These are phyloP conservation scores for Santalum album DNA, from an alignment of 164 flowering plant genomes.

Conservation along the genomic window DNA sequence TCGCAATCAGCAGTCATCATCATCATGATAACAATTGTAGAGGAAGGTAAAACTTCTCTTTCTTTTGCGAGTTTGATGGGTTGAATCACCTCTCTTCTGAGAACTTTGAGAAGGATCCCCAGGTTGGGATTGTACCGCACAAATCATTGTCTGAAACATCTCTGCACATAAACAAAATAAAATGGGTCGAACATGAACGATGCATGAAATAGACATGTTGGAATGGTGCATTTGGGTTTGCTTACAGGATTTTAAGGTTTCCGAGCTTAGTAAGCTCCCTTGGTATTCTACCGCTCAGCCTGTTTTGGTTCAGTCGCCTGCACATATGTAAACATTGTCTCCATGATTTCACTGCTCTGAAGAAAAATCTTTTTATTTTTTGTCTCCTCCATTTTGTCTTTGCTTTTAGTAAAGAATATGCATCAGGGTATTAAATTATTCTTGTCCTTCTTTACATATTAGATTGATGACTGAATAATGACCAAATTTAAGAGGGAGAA, in stretches of 20 bases:
- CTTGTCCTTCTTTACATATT: too few relatives aligned
- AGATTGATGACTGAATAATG: too few relatives aligned
- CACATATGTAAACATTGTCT: constrained; percentile 5
- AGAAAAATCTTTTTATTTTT: too few relatives aligned
- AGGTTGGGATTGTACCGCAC: constrained; percentile 63
- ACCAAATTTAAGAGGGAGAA: background rate
- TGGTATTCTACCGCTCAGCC: constrained; percentile 58
- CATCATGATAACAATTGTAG: too few relatives aligned
- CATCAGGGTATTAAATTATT: too few relatives aligned
- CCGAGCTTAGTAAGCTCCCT: constrained; percentile 59
- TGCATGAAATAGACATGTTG: background rate
- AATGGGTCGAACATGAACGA: background rate
- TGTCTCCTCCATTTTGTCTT: too few relatives aligned
- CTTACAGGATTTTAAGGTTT: constrained; percentile 62
- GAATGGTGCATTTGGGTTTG: background rate
- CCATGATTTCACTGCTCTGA: too few relatives aligned
- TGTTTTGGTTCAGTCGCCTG: constrained; percentile 66
- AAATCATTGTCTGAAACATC: constrained; percentile 66
- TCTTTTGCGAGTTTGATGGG: background rate
- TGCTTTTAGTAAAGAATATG: too few relatives aligned
- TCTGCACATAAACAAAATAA: constrained; percentile 23
- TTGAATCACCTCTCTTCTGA: constrained; percentile 48
- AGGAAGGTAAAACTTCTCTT: background rate
- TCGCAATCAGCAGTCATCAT: too few relatives aligned
- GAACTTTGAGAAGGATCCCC: constrained; percentile 60